These are phyloP conservation scores for Mrakia frigida DNA, from an alignment of 768 basidiomycete genomes.

Conservation along the genomic window DNA sequence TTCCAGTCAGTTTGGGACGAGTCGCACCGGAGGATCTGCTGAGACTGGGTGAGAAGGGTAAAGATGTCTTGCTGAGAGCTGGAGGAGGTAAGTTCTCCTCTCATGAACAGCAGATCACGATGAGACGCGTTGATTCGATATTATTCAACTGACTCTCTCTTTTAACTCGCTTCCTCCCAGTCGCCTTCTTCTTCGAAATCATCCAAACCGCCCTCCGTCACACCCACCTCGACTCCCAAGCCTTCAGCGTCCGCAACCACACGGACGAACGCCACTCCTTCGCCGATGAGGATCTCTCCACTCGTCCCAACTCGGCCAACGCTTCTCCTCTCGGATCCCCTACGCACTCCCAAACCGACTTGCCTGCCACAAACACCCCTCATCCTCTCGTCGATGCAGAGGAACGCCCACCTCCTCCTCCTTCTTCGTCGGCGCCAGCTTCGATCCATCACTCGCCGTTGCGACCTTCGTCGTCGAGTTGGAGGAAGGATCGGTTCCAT, in stretches of 20 bases:
- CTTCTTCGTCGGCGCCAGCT: not conserved
- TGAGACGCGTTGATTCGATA: not conserved
- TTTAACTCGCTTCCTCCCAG: not conserved
- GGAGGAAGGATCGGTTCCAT: not conserved
- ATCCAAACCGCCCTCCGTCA: constrained; percentile 24
- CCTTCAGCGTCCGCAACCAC: constrained; percentile 16
- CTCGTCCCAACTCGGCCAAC: constrained; percentile 22
- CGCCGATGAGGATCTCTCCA: constrained; percentile 13
- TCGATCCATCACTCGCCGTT: constrained; percentile 5
- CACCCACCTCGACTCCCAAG: constrained; percentile 24
- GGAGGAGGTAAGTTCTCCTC: too few relatives aligned
- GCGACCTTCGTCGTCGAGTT: not conserved
- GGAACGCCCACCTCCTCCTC: not conserved
- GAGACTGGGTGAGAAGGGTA: constrained; percentile 18
- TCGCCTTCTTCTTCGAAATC: constrained; percentile 31
- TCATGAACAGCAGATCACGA: not conserved
- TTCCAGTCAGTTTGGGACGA: constrained; percentile 17
- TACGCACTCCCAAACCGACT: constrained; percentile 2
- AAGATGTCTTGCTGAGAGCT: constrained; percentile 13
- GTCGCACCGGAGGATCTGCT: constrained; percentile 16
- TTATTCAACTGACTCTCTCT: not conserved
- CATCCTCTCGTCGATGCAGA: not conserved
- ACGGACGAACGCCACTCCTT: not conserved
- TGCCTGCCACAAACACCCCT: not conserved
- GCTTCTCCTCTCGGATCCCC: constrained; percentile 4